Percentiles rank a stretch among this genome's conserved stretches.
Evolutionary conservation across 176 grass and related monocot genomes (phyloP).

Genomic region (Carex pumila): DNA sequence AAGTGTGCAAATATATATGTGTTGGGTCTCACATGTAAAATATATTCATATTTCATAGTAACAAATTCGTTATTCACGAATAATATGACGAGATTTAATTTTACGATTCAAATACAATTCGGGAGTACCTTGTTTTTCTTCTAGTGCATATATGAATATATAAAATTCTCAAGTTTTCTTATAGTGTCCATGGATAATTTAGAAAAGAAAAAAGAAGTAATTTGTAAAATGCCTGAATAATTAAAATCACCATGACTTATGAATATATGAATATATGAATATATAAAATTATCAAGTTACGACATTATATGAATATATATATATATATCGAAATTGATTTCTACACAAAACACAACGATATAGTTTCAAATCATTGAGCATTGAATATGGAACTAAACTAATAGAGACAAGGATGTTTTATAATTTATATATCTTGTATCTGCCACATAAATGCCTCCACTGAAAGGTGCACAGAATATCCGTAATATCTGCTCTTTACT

Average conservation of each 20-base stretch:
- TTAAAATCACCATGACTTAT: too few species aligned
- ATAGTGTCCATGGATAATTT: background rate
- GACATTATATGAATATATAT: too few species aligned
- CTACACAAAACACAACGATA: background rate
- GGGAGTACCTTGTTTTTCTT: too few species aligned
- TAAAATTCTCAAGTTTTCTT: too few species aligned
- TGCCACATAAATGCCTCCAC: background rate
- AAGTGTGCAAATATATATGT: background rate
- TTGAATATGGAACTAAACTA: background rate
- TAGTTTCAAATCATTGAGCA: background rate
- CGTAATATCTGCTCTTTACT: background rate
- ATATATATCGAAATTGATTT: too few species aligned
- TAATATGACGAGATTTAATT: background rate
- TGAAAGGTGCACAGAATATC: background rate
- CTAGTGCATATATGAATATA: too few species aligned
- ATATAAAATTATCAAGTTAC: too few species aligned
- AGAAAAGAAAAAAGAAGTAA: background rate
- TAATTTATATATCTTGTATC: background rate
- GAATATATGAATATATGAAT: too few species aligned
- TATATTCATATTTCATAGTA: background rate
- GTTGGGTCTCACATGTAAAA: background rate
- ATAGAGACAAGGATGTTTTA: background rate
- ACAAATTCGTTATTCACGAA: background rate
- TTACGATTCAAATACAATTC: too few species aligned
- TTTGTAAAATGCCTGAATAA: too few species aligned